Conservation (phyloP, 1,284 basidiomycete genomes). For the Chiua sp. region DNA sequence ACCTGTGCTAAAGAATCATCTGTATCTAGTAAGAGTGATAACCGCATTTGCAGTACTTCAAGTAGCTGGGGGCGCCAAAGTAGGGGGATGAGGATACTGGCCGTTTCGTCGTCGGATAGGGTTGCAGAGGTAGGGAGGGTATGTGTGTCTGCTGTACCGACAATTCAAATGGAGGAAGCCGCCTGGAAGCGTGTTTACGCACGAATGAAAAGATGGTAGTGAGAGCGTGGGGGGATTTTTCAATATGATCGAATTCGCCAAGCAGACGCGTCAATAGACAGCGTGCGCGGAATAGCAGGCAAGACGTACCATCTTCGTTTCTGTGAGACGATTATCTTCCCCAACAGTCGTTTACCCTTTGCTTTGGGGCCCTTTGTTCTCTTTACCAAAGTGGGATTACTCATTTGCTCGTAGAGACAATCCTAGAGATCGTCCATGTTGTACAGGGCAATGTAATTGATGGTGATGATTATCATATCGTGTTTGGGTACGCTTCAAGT, state of each 20-base stretch:
- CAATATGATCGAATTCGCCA: slow-evolving; percentile 81
- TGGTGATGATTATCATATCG: slow-evolving; percentile 58
- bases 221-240: slow-evolving; percentile 59
- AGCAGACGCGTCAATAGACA: slow-evolving; percentile 38
- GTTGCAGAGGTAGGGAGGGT: slow-evolving; percentile 61
- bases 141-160: slow-evolving; percentile 85
- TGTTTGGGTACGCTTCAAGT: slow-evolving; percentile 70
- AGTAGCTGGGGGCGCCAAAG: slow-evolving; percentile 73
- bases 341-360: slow-evolving; percentile 48
- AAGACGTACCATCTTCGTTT: slow-evolving; percentile 59
- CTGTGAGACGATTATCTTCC: slow-evolving; percentile 43
- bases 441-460: slow-evolving; percentile 82
- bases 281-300: background rate
- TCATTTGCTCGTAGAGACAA: slow-evolving; percentile 63
- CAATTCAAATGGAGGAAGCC: slow-evolving; percentile 57
- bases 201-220: slow-evolving; percentile 68
- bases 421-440: slow-evolving; percentile 73
- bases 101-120: slow-evolving; percentile 25
- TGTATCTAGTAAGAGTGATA: slow-evolving; percentile 49
- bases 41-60: slow-evolving; percentile 65
- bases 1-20: slow-evolving; percentile 37
- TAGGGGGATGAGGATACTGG: slow-evolving; percentile 66
- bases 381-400: slow-evolving; percentile 39
- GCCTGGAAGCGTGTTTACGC: slow-evolving; percentile 49
- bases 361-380: slow-evolving; percentile 46